These are phyloP conservation scores for Anthracocystis setariae DNA, from an alignment of 1,284 basidiomycete species.

Conservation along the genomic window DNA sequence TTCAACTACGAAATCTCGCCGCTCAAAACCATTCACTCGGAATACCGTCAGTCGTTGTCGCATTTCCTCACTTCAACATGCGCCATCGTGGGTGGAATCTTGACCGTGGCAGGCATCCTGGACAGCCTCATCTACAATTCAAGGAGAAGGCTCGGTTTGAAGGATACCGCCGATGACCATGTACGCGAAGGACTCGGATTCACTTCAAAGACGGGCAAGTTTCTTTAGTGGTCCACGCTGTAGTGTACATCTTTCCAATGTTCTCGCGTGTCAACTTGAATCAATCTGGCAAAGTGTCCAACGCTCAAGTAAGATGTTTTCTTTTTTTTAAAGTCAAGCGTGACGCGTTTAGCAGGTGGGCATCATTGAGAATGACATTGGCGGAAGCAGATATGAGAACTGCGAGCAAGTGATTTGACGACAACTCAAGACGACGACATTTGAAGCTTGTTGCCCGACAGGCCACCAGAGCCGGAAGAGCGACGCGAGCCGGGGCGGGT, in stretches of 20 bases:
- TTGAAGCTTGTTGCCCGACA: constrained; percentile 61
- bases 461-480: constrained; percentile 57
- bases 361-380: no score
- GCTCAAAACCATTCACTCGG: constrained; percentile 59
- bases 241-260: no score
- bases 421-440: constrained; percentile 55
- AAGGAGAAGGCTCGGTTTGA: constrained; percentile 61
- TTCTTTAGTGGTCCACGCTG: no score
- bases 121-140: constrained; percentile 83
- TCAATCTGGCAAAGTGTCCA: no score
- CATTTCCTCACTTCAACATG: constrained; percentile 88
- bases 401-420: no score
- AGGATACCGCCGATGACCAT: constrained; percentile 32
- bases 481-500: constrained; percentile 61
- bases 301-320: no score
- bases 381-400: no score
- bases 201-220: constrained; percentile 53
- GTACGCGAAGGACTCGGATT: constrained; percentile 51
- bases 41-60: constrained; percentile 87
- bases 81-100: constrained; percentile 94
- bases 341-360: no score
- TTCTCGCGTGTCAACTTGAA: no score
- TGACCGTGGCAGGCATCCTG: constrained; percentile 92
- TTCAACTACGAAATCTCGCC: constrained; percentile 80
- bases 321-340: no score